Evolutionary conservation across 2,329 filamentous ascomycete genomes (phyloP).

Genomic region (Fusarium coicis): DNA sequence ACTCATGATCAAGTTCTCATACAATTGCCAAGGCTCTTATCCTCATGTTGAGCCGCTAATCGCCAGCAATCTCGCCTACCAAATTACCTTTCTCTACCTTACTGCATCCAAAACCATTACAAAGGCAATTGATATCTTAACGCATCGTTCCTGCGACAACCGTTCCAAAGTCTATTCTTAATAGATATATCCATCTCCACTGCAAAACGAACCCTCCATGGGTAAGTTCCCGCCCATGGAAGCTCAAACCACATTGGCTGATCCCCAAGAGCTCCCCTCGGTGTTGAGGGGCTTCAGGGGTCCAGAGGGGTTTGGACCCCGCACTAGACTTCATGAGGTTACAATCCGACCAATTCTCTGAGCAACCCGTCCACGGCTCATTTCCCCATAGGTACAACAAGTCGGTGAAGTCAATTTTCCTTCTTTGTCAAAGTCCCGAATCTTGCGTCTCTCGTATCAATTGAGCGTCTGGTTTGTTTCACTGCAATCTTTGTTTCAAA

Average conservation of each 20-base stretch:
- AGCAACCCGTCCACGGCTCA: constrained; percentile 28
- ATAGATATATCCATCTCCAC: not conserved
- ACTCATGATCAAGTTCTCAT: too few relatives aligned
- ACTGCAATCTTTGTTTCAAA: not conserved
- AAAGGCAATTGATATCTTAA: not conserved
- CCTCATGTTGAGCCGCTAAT: not conserved
- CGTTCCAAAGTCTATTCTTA: not conserved
- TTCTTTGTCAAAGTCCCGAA: not conserved
- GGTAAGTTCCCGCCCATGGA: not conserved
- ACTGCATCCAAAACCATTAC: not conserved
- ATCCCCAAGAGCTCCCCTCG: constrained; percentile 8
- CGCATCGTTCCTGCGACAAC: rapidly evolving
- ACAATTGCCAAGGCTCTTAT: not conserved
- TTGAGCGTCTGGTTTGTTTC: constrained; percentile 1
- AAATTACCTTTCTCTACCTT: not conserved
- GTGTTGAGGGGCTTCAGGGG: constrained; percentile 41
- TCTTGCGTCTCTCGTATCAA: not conserved
- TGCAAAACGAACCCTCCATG: not conserved
- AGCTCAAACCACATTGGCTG: constrained; percentile 14
- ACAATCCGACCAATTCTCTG: constrained; percentile 7
- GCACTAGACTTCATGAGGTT: constrained; percentile 42
- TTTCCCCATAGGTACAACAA: constrained; percentile 42
- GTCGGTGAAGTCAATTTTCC: constrained; percentile 41
- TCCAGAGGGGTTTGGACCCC: constrained; percentile 39
- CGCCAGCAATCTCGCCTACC: constrained; percentile 3